These are phyloP conservation scores for Jackrogersella multiformis DNA, from an alignment of 495 filamentous ascomycete species.

Conservation along the genomic window DNA sequence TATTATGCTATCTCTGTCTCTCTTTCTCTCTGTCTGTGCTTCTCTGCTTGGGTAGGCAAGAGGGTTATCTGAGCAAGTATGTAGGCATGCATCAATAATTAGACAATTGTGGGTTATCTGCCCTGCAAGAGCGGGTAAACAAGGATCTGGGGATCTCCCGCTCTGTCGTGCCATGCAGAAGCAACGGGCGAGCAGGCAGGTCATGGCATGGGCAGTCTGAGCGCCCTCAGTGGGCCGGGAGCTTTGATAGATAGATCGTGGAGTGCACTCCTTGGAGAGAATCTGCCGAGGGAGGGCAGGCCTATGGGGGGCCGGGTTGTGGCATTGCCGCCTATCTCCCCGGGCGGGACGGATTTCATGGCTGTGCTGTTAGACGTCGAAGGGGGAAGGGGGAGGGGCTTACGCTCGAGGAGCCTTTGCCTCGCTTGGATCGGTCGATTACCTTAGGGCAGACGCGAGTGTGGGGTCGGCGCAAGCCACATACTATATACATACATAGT, in stretches of 20 bases:
- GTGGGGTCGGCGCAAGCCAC: constrained; percentile 43
- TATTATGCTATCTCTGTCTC: too few species aligned
- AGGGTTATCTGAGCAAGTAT: constrained; percentile 10
- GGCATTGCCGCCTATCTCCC: constrained; percentile 28
- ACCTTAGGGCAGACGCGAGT: constrained; percentile 10
- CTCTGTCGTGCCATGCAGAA: constrained; percentile 48
- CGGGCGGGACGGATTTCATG: constrained; percentile 26
- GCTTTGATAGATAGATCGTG: constrained; percentile 45
- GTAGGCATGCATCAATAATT: background rate
- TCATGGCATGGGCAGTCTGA: constrained; percentile 28
- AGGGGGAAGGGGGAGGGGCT: too few species aligned
- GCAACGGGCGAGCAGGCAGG: constrained; percentile 46
- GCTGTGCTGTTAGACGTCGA: constrained; percentile 24
- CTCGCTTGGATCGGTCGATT: constrained; percentile 39
- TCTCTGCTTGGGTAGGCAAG: background rate
- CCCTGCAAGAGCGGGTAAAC: constrained; percentile 50
- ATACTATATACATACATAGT: too few species aligned
- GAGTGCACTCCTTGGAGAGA: constrained; percentile 47
- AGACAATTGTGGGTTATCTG: constrained; percentile 35
- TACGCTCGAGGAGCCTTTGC: constrained; percentile 16
- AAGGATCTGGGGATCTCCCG: constrained; percentile 49
- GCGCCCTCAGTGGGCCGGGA: constrained; percentile 36
- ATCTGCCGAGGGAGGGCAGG: constrained; percentile 44
- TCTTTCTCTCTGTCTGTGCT: background rate
- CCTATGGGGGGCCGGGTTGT: constrained; percentile 25